A percentile compares a stretch with the other conserved stretches of the same genome.
phyloP scores from a whole-genome alignment of 306 rosid genomes.

The Rosa chinensis region DNA sequence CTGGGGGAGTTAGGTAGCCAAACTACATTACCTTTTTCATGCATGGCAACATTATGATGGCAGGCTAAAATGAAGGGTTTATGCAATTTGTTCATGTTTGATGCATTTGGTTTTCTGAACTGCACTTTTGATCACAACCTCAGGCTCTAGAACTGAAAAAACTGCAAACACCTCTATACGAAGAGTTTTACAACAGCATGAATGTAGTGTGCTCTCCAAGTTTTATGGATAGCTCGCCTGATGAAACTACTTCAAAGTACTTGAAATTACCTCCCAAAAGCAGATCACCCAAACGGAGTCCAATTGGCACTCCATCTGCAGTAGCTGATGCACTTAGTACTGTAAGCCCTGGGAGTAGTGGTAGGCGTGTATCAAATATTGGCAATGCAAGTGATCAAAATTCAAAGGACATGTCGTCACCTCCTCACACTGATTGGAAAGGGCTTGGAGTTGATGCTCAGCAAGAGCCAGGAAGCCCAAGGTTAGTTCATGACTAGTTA shows the following conservation, averaged over 20 bases:
- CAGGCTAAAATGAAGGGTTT: neutral
- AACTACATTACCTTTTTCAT: neutral
- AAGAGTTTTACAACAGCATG: constrained; percentile 90
- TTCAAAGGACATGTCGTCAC: constrained; percentile 55
- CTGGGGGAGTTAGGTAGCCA: neutral
- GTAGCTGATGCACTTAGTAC: constrained; percentile 46
- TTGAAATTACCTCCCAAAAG: constrained; percentile 96
- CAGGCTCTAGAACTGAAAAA: constrained; percentile 97
- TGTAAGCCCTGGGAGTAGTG: constrained; percentile 87
- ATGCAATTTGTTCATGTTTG: neutral
- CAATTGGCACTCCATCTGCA: constrained; percentile 58
- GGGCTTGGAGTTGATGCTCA: constrained; percentile 61
- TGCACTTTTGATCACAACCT: constrained; percentile 14
- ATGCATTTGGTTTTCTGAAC: constrained; percentile 24
- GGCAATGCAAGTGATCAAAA: constrained; percentile 50
- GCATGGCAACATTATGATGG: neutral
- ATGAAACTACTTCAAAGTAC: constrained; percentile 62
- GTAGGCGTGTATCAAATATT: constrained; percentile 52
- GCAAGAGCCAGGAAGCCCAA: constrained; percentile 77
- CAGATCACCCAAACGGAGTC: constrained; percentile 75
- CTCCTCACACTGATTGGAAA: constrained; percentile 59
- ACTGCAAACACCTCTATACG: constrained; percentile 87
- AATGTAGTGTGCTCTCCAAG: constrained; percentile 67
- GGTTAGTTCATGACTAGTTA: constrained; percentile 46
- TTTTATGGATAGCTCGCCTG: constrained; percentile 49